A percentile compares a stretch with the other conserved stretches of the same genome.
phyloP scores from a whole-genome alignment of 441 rosid genomes.

The Flueggea neowawraea region DNA sequence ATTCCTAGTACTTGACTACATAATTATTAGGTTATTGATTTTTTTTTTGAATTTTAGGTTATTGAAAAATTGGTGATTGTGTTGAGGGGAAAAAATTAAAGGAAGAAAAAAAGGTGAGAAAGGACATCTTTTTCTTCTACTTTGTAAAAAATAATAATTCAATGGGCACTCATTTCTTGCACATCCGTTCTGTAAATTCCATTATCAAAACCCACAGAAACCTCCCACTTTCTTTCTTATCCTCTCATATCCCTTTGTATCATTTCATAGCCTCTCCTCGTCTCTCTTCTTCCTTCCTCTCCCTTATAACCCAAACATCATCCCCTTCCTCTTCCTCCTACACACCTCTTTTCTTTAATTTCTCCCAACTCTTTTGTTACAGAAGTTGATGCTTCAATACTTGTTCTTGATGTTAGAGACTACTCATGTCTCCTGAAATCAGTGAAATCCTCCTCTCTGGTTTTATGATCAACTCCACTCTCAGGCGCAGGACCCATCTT shows the following conservation, averaged over 20 bases:
- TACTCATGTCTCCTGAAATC: slow-evolving; percentile 83
- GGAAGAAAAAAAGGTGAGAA: not conserved
- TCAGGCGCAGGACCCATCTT: slow-evolving; percentile 80
- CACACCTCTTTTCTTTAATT: not conserved
- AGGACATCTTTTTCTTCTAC: not conserved
- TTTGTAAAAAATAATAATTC: too few species aligned
- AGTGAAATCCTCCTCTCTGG: slow-evolving; percentile 71
- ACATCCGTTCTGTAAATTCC: slow-evolving; percentile 28
- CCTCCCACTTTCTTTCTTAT: slow-evolving; percentile 17
- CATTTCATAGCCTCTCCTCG: not conserved
- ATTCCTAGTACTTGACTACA: too few species aligned
- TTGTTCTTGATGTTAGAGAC: slow-evolving; percentile 57
- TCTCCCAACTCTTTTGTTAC: not conserved
- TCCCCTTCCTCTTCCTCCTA: not conserved
- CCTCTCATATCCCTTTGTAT: too few species aligned
- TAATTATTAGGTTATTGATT: too few species aligned
- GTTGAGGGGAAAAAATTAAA: too few species aligned
- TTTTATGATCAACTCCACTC: slow-evolving; percentile 62
- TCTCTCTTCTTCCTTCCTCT: slow-evolving; percentile 28
- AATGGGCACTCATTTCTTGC: too few species aligned
- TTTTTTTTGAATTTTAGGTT: too few species aligned
- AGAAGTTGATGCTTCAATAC: slow-evolving; percentile 22
- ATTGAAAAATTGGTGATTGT: too few species aligned
- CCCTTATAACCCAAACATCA: slow-evolving; percentile 30
- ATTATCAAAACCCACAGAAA: slow-evolving; percentile 23